Conservation (phyloP, 306 rosid species). For the Sphenostylis stenocarpa region DNA sequence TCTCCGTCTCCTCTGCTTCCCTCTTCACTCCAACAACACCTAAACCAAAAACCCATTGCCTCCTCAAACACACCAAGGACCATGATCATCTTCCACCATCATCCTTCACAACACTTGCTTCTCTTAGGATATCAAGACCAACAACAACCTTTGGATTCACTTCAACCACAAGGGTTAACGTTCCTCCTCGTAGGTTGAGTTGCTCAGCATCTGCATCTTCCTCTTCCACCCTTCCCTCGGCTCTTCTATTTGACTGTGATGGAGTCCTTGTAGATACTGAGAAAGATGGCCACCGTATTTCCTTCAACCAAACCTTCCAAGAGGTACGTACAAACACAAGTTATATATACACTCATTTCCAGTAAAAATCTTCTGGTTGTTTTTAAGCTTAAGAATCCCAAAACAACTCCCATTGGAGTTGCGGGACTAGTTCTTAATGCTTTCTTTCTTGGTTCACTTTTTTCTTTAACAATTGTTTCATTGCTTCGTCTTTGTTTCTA, state of each 20-base stretch:
- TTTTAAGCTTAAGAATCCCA: too few species aligned
- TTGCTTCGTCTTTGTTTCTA: conserved; percentile 23
- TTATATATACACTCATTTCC: neutral
- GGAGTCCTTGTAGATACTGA: conserved; percentile 97
- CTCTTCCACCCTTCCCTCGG: conserved; percentile 67
- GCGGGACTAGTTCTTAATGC: neutral
- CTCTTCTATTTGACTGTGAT: conserved; percentile 94
- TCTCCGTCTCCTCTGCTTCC: conserved; percentile 61
- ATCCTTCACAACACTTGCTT: conserved; percentile 34
- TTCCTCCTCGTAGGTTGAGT: conserved; percentile 40
- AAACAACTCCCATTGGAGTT: too few species aligned
- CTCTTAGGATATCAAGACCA: conserved; percentile 32
- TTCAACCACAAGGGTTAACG: neutral
- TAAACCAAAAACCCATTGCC: conserved; percentile 34
- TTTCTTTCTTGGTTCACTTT: neutral
- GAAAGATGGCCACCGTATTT: conserved; percentile 94
- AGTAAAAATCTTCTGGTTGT: neutral
- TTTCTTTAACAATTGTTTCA: neutral
- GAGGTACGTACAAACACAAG: conserved; percentile 47
- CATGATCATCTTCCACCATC: conserved; percentile 38
- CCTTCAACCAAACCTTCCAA: conserved; percentile 87
- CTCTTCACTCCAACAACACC: conserved; percentile 37
- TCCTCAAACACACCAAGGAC: conserved; percentile 45
- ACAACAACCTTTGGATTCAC: neutral
- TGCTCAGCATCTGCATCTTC: conserved; percentile 65